Conservation (phyloP, 2,329 filamentous ascomycete species). For the Ceratocystis cacaofunesta region DNA sequence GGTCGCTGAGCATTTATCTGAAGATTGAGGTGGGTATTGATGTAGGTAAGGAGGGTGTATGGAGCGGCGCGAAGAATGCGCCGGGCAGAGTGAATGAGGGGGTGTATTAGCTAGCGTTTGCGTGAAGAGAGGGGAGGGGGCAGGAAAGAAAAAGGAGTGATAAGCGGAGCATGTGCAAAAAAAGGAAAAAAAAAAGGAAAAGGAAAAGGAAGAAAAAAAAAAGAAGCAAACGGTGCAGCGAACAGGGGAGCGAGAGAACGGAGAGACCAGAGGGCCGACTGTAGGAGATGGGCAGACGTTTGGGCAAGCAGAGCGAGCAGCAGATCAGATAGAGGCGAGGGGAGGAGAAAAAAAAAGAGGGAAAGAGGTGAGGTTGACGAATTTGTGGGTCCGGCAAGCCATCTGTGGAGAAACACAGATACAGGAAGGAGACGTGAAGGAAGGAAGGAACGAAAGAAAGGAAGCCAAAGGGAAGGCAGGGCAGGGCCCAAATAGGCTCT, state of each 20-base stretch:
- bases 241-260: neutral
- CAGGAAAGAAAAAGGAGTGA: neutral
- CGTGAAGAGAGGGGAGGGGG: neutral
- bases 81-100: neutral
- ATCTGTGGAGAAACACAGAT: neutral
- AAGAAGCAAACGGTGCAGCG: neutral
- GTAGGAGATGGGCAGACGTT: too few species aligned
- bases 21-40: neutral
- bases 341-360: neutral
- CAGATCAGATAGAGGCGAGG: neutral
- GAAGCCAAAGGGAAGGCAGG: neutral
- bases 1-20: neutral
- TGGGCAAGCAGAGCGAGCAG: too few species aligned
- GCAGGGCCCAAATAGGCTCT: neutral
- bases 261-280: neutral
- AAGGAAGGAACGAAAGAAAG: neutral
- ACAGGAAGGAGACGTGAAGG: too few species aligned
- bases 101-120: neutral
- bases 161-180: neutral
- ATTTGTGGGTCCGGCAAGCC: neutral
- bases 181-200: neutral
- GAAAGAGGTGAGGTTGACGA: constrained; percentile 3
- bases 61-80: constrained; percentile 9
- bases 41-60: neutral
- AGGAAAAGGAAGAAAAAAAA: neutral